phyloP scores from a whole-genome alignment of 306 rosid genomes.

The Urtica urens region DNA sequence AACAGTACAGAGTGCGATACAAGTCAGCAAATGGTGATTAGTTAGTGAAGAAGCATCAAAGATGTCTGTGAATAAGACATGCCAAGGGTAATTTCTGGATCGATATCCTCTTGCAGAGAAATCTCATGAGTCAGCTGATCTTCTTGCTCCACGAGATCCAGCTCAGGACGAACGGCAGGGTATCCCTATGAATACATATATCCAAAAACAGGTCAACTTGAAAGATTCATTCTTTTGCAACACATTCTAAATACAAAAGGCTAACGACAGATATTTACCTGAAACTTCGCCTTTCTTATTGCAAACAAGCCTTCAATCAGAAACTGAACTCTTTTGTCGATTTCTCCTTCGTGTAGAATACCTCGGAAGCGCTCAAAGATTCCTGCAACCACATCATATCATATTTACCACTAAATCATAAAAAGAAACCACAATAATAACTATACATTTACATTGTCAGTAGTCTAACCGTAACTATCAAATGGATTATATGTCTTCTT shows the following conservation, averaged over 20 bases:
- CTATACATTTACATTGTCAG: too few relatives aligned
- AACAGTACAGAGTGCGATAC: too few relatives aligned
- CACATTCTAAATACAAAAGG: not conserved
- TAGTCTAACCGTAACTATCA: too few relatives aligned
- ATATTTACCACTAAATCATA: too few relatives aligned
- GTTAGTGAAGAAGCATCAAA: conserved; percentile 7
- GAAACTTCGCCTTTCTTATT: conserved; percentile 79
- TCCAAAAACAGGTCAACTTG: not conserved
- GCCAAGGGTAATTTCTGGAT: conserved; percentile 42
- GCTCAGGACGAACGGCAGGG: conserved; percentile 52
- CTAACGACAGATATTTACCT: conserved; percentile 39
- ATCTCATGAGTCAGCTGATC: conserved; percentile 52
- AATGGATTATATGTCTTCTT: too few relatives aligned
- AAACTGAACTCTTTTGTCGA: conserved; percentile 82
- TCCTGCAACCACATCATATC: conserved; percentile 30
- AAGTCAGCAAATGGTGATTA: conserved; percentile 3
- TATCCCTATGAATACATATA: conserved; percentile 31
- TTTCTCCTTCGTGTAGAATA: conserved; percentile 96
- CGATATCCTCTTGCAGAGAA: conserved; percentile 38
- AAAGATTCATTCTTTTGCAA: conserved; percentile 1
- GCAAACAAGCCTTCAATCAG: conserved; percentile 88
- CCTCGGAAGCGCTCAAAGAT: conserved; percentile 96
- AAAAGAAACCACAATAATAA: too few relatives aligned
- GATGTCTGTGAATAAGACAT: conserved; percentile 8
- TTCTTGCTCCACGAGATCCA: conserved; percentile 52